Evolutionary conservation across 192 early-diverging fungal species (phyloP).

Genomic region (Neocallimastix lanati): DNA sequence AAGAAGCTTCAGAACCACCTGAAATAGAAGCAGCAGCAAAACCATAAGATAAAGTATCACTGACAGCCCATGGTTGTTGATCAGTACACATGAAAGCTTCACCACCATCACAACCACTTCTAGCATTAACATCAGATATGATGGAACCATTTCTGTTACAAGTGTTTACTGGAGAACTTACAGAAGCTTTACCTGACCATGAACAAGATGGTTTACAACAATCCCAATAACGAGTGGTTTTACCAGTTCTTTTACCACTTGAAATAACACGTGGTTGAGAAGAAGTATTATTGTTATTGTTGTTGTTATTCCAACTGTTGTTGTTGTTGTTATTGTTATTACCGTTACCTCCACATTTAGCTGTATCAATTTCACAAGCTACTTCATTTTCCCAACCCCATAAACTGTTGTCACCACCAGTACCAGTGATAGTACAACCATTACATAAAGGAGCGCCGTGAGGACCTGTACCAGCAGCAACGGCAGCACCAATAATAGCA

Average conservation of each 20-base stretch:
- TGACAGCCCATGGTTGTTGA: constrained; percentile 1
- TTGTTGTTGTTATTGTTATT: background rate
- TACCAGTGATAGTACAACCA: background rate
- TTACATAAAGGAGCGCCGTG: background rate
- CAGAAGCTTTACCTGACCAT: background rate
- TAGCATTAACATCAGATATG: background rate
- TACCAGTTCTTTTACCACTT: background rate
- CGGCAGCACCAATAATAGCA: too few relatives aligned
- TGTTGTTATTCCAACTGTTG: too few relatives aligned
- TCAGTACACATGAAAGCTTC: constrained; percentile 2
- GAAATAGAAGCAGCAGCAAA: constrained; percentile 3
- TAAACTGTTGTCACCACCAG: background rate
- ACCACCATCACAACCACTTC: constrained; percentile 1
- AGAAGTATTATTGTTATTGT: background rate
- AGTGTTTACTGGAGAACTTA: background rate
- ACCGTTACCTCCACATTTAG: background rate
- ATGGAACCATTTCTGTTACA: background rate
- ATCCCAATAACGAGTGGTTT: constrained; percentile 3
- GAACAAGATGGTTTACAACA: constrained; percentile 3
- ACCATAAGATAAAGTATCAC: constrained; percentile 4
- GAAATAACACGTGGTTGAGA: background rate
- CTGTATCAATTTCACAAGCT: background rate
- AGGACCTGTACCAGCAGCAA: background rate
- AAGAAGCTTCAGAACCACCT: background rate
- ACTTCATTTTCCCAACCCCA: background rate